These are phyloP conservation scores for Zygoascus tannicola DNA, from an alignment of 805 yeast species.

Conservation along the genomic window DNA sequence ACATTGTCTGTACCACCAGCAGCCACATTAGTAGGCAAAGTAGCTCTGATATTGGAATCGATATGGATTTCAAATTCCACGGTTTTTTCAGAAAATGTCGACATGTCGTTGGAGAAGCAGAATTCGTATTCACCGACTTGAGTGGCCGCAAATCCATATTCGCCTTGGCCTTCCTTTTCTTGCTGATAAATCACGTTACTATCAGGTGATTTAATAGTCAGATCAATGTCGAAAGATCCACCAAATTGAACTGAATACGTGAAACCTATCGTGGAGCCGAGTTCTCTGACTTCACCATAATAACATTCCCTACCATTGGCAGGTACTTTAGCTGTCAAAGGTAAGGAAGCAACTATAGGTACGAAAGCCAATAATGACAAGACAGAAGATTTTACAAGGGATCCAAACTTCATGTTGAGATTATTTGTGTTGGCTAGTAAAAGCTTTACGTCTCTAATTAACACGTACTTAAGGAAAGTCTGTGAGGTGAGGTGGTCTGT, in stretches of 20 bases:
- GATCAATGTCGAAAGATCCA: slow-evolving; percentile 73
- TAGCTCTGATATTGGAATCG: slow-evolving; percentile 44
- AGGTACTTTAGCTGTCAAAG: slow-evolving; percentile 64
- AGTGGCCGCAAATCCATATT: slow-evolving; percentile 60
- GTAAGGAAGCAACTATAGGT: slow-evolving; percentile 27
- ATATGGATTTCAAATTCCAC: slow-evolving; percentile 68
- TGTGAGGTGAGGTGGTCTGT: too few species aligned
- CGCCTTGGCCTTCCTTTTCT: slow-evolving; percentile 66
- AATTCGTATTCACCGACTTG: slow-evolving; percentile 73
- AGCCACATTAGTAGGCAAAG: slow-evolving; percentile 39
- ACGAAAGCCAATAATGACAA: neutral
- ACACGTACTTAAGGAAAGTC: too few species aligned
- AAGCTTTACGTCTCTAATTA: too few species aligned
- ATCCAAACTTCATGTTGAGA: neutral
- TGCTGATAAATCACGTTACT: slow-evolving; percentile 45
- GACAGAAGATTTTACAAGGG: neutral
- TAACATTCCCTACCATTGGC: slow-evolving; percentile 68
- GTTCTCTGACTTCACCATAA: slow-evolving; percentile 56
- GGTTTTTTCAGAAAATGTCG: slow-evolving; percentile 71
- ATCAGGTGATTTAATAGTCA: slow-evolving; percentile 46
- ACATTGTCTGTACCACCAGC: slow-evolving; percentile 24
- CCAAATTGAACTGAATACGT: slow-evolving; percentile 80
- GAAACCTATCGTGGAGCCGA: slow-evolving; percentile 54
- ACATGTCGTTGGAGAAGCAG: slow-evolving; percentile 76
- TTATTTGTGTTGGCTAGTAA: too few species aligned